Base-by-base conservation (phyloP, 2,329 filamentous ascomycete genomes). In the Epichloe typhina region DNA sequence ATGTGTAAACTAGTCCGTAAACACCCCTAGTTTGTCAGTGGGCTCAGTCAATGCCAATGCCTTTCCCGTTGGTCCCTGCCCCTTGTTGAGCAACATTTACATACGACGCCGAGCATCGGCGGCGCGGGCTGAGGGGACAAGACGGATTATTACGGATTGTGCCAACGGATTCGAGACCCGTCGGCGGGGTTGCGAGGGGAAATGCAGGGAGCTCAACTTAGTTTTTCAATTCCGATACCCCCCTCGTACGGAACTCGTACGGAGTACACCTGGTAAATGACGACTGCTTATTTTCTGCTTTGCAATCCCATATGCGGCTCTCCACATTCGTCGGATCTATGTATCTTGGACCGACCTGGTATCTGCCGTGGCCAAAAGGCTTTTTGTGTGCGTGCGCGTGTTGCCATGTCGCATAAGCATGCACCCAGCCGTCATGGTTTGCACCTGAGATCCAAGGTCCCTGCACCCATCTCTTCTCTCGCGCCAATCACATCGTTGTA, bases 401-500 rank as follows among this genome's bases (percentile, higher is more conserved):
- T 31, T 13, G 26, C 13, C 13, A 15, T 15, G 33, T 21, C 17
- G 35, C 45, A 13, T 12, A 55, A 40, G 47, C 40, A 40, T 50
- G 46, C 44, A 33, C 9, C 51, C 52, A 47, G 47, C 42, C 54
- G 43, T 47, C 42, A 39, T 49, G 46, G 47, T 47, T 51, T 41
- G 44, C 35, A 35, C 44, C 23, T 37, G 23, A 45, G 37, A 43
- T 47, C 38, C 26, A n/a, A 48, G 38, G 37, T 11, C 17, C 40
- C 47, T 45, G 50, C 40, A 35, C 46, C 41, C 41, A 45, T 49
- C 50, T 52, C 46, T n/a, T 15, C 13, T 7, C 9, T 33, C 12
- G 46, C 54, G 55, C 64, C 63, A 66, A 66, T 66, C 62, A 66
- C 11, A 49, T 47, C 46, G 42, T 49, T 41, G 33, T 37, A 58